Base-by-base conservation (phyloP, 2,329 filamentous ascomycete genomes). In the Corynespora cassiicola region DNA sequence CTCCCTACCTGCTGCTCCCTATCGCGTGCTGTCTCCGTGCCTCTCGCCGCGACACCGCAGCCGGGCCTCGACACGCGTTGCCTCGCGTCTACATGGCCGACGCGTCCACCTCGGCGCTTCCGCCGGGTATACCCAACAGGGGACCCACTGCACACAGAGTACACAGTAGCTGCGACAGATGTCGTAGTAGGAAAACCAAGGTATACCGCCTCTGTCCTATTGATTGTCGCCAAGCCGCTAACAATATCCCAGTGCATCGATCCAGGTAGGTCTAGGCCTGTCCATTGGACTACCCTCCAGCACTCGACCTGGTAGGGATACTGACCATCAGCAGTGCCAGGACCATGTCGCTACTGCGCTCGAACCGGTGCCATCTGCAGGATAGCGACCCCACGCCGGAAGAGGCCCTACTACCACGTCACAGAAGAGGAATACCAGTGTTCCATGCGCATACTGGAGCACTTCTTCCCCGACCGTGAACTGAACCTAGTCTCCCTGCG, bases 401-500 rank as follows among this genome's bases (percentile, higher is more conserved):
- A 68, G 36, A 52, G 65, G 7, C 65, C 65, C 6, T 68, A 66
- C 42, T 68, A 68, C 41, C 65, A 68, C 58, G 65, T 68, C 16
- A 68, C 65, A 16, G 65, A 68, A 38, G 65, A 68, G 32, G 65
- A 68, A 39, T 68, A 68, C 24, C 63, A 66, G 35, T 64, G 65
- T 28, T 61, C 63, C 3, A 63, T 66, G 56, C 57, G 61, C 18
- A 68, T 68, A 30, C 49, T 68, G 6, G 61, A 66, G 32, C 54
- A 65, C 35, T 63, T 67, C 44, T 67, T 68, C 28, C 65, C 63
- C 9, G 63, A 63, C 9, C 57, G 56, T 31, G 62, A 68, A 30
- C 47, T 68, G 12, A 68, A 66, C 35, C 50, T 68, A 7, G 54
- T 61, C 10, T 59, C 56, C 0, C 50, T 68, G 4, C 54, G 62